Base-by-base conservation (phyloP, 148 eudicot genomes). In the Rhododendron williamsianum region DNA sequence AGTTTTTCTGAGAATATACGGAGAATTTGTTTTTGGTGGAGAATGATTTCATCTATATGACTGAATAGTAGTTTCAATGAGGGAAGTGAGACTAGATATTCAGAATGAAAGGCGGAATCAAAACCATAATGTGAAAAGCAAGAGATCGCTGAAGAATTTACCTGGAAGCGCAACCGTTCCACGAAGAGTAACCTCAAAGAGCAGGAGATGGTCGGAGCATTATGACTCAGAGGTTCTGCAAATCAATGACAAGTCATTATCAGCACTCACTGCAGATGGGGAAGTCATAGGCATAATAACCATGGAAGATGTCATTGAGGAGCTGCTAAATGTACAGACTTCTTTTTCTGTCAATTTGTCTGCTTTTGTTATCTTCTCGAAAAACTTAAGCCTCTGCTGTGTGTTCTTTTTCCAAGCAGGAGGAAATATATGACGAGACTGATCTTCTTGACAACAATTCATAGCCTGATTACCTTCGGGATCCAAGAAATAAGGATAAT, bases 231-330 rank as follows among this genome's bases (percentile, higher is more conserved):
- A 91, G 45, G 83, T 91, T 67, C 83, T 87, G 84, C 81, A 87
- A 52, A 52, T 93, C 12, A 78, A 86, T 74, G 88, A 67, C 84
- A 88, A 30, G 49, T 69, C 88, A 3, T 80, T 87, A 33, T 72
- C 88, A 38, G 76, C 69, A 41, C 78, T 88, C 9, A 65, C 89
- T n/a, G 85, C 86, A 85, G 90, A 90, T 76, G 92, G 88, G 54
- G 92, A 93, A 84, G 92, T 90, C 45, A 78, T 93, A 79, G 92
- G 93, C 78, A 91, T 93, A n/a, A 91, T 91, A 86, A 90, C 93
- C 19, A 91, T 93, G 91, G 92, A 93, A 86, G 95, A 91, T 85
- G 90, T 93, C 81, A 91, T 93, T 21, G 90, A 91, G 87, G 90
- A 89, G 83, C 86, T 91, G 58, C 80, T 91, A 74, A 83, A 89